phyloP scores from a whole-genome alignment of 2,329 filamentous ascomycete species.

The Epichloe elymi region DNA sequence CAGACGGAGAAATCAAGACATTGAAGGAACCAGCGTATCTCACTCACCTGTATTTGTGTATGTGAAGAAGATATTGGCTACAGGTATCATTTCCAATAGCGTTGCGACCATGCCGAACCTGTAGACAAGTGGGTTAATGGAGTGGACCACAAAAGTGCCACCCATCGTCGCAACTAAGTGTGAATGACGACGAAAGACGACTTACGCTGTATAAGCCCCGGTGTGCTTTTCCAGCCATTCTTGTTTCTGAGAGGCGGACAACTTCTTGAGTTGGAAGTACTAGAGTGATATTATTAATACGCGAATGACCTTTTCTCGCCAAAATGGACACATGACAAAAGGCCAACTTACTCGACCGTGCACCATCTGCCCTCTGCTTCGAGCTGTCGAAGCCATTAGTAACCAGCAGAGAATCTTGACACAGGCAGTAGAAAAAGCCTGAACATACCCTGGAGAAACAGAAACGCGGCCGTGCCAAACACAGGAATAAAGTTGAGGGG shows the following conservation, averaged over 20 bases:
- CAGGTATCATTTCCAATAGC: constrained; percentile 70
- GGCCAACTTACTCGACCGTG: constrained; percentile 38
- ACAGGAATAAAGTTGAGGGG: constrained; percentile 90
- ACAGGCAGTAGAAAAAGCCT: background rate
- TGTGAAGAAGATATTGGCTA: constrained; percentile 70
- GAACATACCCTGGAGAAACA: constrained; percentile 54
- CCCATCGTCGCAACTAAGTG: background rate
- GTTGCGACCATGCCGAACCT: constrained; percentile 67
- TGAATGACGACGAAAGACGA: constrained; percentile 8
- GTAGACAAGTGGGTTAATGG: constrained; percentile 7
- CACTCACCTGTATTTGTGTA: constrained; percentile 72
- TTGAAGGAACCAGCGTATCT: constrained; percentile 6
- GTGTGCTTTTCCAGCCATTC: constrained; percentile 58
- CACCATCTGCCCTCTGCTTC: constrained; percentile 32
- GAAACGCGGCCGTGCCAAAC: constrained; percentile 70
- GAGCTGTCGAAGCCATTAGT: constrained; percentile 20
- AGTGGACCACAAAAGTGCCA: background rate
- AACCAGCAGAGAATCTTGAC: too few species aligned
- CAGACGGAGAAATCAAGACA: background rate
- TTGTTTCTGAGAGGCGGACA: constrained; percentile 50
- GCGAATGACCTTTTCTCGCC: background rate
- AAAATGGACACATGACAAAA: background rate
- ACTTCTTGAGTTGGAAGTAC: constrained; percentile 88
- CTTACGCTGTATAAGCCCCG: constrained; percentile 71
- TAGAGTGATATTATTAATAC: constrained; percentile 21